phyloP scores from a whole-genome alignment of 768 basidiomycete species.

The Trametopsis cervina region DNA sequence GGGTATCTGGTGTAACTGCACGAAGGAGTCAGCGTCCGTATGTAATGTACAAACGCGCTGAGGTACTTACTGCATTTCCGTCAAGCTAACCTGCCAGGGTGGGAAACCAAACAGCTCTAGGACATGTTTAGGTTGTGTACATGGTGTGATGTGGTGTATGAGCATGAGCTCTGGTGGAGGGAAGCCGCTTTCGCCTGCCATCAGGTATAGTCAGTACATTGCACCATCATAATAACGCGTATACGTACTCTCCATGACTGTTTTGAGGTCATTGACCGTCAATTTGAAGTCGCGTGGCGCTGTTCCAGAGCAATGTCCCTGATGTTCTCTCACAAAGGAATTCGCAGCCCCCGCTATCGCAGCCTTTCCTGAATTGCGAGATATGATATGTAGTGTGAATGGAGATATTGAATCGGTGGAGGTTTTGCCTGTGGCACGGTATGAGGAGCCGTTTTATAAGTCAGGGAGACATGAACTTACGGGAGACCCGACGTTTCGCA shows the following conservation, averaged over 20 bases:
- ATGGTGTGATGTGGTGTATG: constrained; percentile 48
- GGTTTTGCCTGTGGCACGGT: not conserved
- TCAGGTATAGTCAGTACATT: too few relatives aligned
- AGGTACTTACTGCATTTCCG: constrained; percentile 65
- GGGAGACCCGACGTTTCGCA: constrained; percentile 16
- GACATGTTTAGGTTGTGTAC: constrained; percentile 32
- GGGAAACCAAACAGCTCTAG: constrained; percentile 72
- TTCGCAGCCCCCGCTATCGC: constrained; percentile 51
- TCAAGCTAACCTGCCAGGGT: constrained; percentile 80
- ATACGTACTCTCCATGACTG: constrained; percentile 49
- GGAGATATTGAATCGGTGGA: constrained; percentile 9
- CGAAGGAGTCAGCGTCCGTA: constrained; percentile 3
- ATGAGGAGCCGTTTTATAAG: not conserved
- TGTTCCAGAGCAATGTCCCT: constrained; percentile 4
- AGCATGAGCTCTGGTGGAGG: constrained; percentile 74
- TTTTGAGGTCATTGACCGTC: constrained; percentile 39
- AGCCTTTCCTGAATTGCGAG: constrained; percentile 56
- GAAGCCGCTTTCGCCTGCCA: constrained; percentile 47
- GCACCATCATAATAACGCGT: constrained; percentile 1
- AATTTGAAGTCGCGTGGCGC: constrained; percentile 25
- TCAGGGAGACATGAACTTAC: constrained; percentile 9
- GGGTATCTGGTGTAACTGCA: constrained; percentile 18
- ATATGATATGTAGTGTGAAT: constrained; percentile 49
- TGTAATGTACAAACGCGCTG: not conserved
- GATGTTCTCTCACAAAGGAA: constrained; percentile 29